A percentile compares a stretch with the other conserved stretches of the same genome.
These are phyloP conservation scores for Thraustochytrium sp. DNA, from an alignment of 352 stramenopile genomes.

Conservation along the genomic window DNA sequence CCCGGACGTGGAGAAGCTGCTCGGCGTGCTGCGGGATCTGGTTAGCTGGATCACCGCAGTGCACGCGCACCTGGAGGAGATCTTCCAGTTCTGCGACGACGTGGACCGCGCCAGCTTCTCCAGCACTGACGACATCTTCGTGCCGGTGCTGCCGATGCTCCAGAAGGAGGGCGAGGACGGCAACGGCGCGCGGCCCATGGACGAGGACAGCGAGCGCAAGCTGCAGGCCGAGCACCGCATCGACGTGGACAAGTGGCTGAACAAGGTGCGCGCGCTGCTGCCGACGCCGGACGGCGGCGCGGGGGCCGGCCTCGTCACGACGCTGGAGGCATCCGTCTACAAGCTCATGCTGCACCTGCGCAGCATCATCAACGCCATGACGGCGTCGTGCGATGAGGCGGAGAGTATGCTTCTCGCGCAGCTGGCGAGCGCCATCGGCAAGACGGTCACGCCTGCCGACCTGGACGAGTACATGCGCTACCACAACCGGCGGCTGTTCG, in stretches of 20 bases:
- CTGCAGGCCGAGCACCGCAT: neutral
- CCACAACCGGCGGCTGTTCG: conserved; percentile 54
- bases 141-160: neutral
- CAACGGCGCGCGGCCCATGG: neutral
- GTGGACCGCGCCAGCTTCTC: neutral
- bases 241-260: neutral
- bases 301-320: neutral
- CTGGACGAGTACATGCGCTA: conserved; percentile 57
- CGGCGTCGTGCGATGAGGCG: neutral
- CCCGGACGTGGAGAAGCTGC: conserved; percentile 20
- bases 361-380: neutral
- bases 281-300: conserved; percentile 34
- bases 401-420: conserved; percentile 53
- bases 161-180: neutral
- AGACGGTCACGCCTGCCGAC: conserved; percentile 51
- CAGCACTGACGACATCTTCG: neutral
- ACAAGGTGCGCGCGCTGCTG: conserved; percentile 37
- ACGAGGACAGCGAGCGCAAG: neutral
- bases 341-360: neutral
- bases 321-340: neutral
- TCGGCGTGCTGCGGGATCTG: neutral
- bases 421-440: conserved; percentile 56
- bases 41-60: neutral
- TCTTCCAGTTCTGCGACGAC: neutral
- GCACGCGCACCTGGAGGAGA: neutral